phyloP scores from a whole-genome alignment of 305 asterid genomes.

The Fraxinus ornus region DNA sequence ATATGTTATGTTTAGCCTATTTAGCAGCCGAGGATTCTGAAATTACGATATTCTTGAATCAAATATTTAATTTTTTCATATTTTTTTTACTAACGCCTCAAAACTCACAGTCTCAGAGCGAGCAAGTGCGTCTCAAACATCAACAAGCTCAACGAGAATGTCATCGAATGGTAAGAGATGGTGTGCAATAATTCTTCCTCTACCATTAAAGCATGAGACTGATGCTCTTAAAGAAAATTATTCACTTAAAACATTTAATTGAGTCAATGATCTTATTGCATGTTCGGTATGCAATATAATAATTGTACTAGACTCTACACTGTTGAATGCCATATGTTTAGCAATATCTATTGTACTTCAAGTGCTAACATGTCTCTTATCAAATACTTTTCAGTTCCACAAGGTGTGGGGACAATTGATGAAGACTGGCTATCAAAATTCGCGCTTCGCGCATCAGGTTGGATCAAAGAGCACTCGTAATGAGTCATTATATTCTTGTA shows the following conservation, averaged over 20 bases:
- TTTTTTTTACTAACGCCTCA: not conserved
- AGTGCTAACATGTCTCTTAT: not conserved
- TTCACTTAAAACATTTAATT: not conserved
- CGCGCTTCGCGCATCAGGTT: conserved; percentile 99
- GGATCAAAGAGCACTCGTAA: conserved; percentile 3
- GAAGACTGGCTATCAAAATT: conserved; percentile 97
- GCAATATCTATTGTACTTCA: not conserved
- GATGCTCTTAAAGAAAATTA: not conserved
- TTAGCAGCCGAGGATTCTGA: not conserved
- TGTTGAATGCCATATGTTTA: not conserved
- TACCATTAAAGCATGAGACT: conserved; percentile 6
- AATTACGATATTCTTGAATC: not conserved
- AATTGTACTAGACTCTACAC: not conserved
- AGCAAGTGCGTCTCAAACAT: conserved; percentile 63
- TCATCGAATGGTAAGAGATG: conserved; percentile 67
- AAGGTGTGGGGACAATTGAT: conserved; percentile 97
- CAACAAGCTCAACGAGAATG: conserved; percentile 71
- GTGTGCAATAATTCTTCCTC: not conserved
- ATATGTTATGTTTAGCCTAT: not conserved
- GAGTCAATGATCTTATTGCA: not conserved
- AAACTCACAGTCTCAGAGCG: conserved; percentile 54
- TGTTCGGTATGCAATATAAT: not conserved
- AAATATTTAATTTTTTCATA: not conserved
- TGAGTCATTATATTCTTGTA: not conserved
- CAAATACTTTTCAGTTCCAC: conserved; percentile 67